phyloP scores from a whole-genome alignment of 1,284 basidiomycete species.

The Apiotrichum mycotoxinovorans region DNA sequence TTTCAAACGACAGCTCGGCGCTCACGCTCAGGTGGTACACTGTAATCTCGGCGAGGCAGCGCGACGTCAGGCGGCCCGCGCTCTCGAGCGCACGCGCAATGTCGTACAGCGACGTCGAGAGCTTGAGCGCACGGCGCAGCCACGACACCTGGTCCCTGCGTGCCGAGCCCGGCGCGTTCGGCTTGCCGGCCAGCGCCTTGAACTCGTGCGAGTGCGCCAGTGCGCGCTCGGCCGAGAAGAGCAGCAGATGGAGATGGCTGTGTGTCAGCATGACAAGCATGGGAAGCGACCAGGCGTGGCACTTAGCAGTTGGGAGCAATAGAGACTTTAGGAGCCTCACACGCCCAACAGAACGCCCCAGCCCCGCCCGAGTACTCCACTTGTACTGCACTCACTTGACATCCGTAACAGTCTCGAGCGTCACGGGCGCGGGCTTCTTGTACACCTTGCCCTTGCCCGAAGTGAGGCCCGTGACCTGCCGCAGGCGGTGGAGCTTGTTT shows the following conservation, averaged over 20 bases:
- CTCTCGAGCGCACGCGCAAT: constrained; percentile 57
- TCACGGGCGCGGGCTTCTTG: constrained; percentile 69
- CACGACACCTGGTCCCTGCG: constrained; percentile 53
- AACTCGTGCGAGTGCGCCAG: constrained; percentile 86
- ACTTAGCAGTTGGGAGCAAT: too few relatives aligned
- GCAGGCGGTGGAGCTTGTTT: constrained; percentile 81
- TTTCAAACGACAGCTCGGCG: constrained; percentile 52
- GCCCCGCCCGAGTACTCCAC: too few relatives aligned
- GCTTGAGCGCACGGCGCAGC: constrained; percentile 78
- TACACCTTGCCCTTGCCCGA: constrained; percentile 86
- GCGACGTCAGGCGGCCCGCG: constrained; percentile 22
- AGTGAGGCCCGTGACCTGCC: constrained; percentile 75
- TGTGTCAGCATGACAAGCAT: neutral
- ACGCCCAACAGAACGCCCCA: too few relatives aligned
- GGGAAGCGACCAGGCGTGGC: neutral
- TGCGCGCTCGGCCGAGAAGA: constrained; percentile 87
- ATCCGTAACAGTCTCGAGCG: constrained; percentile 62
- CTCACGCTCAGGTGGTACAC: constrained; percentile 49
- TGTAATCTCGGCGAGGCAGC: constrained; percentile 45
- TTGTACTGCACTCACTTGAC: constrained; percentile 70
- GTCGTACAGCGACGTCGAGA: constrained; percentile 72
- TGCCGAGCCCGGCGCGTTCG: constrained; percentile 18
- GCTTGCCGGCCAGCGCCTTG: constrained; percentile 45
- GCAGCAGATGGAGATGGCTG: constrained; percentile 64
- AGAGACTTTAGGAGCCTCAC: too few relatives aligned